Conservation (phyloP, 176 grass and related monocot species). For the Carex kokanica region DNA sequence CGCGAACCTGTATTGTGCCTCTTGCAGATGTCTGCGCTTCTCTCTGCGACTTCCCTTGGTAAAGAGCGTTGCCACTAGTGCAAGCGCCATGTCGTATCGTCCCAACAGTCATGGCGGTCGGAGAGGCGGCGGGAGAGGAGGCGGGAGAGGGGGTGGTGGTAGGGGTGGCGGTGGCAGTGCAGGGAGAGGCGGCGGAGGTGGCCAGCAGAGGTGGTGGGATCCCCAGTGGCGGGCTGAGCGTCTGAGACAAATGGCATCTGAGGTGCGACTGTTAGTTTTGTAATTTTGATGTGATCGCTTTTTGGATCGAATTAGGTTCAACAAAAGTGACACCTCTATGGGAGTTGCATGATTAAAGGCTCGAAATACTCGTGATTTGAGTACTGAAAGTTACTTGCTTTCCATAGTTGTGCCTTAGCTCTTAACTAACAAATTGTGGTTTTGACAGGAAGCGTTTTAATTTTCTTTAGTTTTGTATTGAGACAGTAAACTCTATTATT, state of each 20-base stretch:
- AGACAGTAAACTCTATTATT: not conserved
- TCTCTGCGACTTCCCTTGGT: conserved; percentile 10
- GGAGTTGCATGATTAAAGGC: not conserved
- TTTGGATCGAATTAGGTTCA: not conserved
- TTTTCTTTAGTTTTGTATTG: not conserved
- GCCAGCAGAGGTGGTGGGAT: conserved; percentile 91
- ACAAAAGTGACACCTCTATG: not conserved
- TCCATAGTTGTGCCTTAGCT: not conserved
- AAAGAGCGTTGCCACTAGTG: not conserved
- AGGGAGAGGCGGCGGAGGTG: conserved; percentile 40
- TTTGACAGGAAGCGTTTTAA: not conserved
- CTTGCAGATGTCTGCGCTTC: not conserved
- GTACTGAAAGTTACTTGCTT: not conserved
- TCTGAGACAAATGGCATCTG: conserved; percentile 65
- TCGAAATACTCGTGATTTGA: not conserved
- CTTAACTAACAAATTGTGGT: not conserved
- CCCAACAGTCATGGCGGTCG: conserved; percentile 49
- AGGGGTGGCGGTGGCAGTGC: conserved; percentile 21
- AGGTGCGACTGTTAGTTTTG: conserved; percentile 34
- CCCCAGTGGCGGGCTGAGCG: conserved; percentile 79
- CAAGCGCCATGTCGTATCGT: conserved; percentile 53
- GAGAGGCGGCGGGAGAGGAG: conserved; percentile 38
- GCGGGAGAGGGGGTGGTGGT: conserved; percentile 32
- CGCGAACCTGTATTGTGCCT: not conserved
- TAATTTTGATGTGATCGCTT: not conserved